A percentile compares a stretch with the other conserved stretches of the same genome.
Evolutionary conservation across 106 monocot species (phyloP).

Genomic region (Dioscorea alata): DNA sequence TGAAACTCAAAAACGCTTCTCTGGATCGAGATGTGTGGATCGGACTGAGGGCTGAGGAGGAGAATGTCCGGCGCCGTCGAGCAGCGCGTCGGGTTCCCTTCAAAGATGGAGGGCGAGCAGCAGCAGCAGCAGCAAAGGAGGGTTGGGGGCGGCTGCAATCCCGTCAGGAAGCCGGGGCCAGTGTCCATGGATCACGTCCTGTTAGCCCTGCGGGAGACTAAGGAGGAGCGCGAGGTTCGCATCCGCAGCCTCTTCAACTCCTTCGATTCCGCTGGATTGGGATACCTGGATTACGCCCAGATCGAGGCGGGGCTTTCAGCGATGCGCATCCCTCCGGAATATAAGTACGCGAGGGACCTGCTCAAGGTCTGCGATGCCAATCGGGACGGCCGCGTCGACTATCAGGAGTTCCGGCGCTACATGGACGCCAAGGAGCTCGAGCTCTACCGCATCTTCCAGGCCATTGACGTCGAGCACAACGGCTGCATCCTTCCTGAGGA

Average conservation of each 20-base stretch:
- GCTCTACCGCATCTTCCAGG: constrained; percentile 91
- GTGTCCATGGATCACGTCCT: constrained; percentile 81
- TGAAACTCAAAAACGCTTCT: no score
- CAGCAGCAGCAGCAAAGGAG: not conserved
- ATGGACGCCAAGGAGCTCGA: constrained; percentile 94
- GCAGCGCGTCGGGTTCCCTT: constrained; percentile 12
- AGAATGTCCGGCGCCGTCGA: constrained; percentile 17
- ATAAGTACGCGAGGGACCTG: constrained; percentile 87
- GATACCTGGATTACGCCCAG: constrained; percentile 62
- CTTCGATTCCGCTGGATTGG: constrained; percentile 50
- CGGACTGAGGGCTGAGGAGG: not conserved
- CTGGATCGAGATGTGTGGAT: no score
- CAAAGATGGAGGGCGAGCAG: constrained; percentile 13
- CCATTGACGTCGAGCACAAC: constrained; percentile 91
- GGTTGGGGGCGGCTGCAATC: constrained; percentile 34
- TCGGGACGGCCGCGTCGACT: constrained; percentile 71
- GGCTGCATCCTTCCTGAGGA: constrained; percentile 94
- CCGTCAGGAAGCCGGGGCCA: constrained; percentile 53
- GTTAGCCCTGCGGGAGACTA: constrained; percentile 69
- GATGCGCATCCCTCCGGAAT: constrained; percentile 69
- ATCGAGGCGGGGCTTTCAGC: constrained; percentile 72
- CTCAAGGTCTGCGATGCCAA: constrained; percentile 76
- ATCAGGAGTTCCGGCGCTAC: constrained; percentile 64
- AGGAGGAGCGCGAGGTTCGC: constrained; percentile 71
- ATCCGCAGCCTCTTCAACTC: constrained; percentile 81